Evolutionary conservation across 257 asterid species (phyloP).

Genomic region (Ilex asprella): DNA sequence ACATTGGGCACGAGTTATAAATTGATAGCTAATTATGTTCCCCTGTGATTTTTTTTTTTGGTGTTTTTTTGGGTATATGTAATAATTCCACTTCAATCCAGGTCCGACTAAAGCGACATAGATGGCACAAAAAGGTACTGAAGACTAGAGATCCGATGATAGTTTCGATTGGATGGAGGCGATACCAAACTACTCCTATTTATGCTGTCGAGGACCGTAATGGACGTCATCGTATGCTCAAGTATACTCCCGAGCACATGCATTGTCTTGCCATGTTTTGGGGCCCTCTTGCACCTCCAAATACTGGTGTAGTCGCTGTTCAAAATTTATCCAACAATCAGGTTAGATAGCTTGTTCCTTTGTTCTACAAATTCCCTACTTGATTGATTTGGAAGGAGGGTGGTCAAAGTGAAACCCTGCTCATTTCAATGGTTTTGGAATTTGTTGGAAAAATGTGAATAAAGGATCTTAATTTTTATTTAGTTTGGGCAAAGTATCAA

Average conservation of each 20-base stretch:
- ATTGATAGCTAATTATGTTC: background rate
- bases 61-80: too few relatives aligned
- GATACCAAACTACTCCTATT: slow-evolving; percentile 83
- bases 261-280: slow-evolving; percentile 98
- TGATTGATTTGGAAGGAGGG: too few relatives aligned
- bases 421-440: too few relatives aligned
- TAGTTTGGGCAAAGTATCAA: too few relatives aligned
- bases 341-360: slow-evolving; percentile 28
- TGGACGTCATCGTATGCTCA: slow-evolving; percentile 94
- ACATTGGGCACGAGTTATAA: background rate
- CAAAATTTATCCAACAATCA: slow-evolving; percentile 85
- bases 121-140: slow-evolving; percentile 96
- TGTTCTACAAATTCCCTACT: too few relatives aligned
- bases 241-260: slow-evolving; percentile 99
- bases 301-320: slow-evolving; percentile 84
- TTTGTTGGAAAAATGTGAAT: too few relatives aligned
- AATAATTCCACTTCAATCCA: slow-evolving; percentile 12
- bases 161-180: slow-evolving; percentile 98
- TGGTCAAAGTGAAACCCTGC: too few relatives aligned
- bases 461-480: too few relatives aligned
- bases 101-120: slow-evolving; percentile 87
- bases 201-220: slow-evolving; percentile 89
- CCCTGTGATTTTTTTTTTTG: background rate
- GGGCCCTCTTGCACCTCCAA: slow-evolving; percentile 99
- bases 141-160: slow-evolving; percentile 96